A percentile compares a stretch with the other conserved stretches of the same genome.
Conservation (phyloP, 345 rosid genomes). For the Passiflora organensis region DNA sequence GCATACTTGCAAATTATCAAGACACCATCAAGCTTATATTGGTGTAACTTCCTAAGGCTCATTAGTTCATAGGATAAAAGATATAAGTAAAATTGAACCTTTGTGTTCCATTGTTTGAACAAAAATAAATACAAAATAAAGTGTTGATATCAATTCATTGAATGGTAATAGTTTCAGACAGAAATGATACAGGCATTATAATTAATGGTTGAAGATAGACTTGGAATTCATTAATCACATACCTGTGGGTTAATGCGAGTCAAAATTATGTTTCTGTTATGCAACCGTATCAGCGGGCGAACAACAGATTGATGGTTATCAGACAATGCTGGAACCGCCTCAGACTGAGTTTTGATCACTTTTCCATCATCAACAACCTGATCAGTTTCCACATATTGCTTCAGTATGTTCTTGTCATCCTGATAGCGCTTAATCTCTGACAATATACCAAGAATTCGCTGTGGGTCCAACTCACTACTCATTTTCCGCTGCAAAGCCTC, state of each 20-base stretch:
- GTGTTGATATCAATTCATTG: neutral
- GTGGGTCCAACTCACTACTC: conserved; percentile 64
- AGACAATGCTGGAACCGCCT: conserved; percentile 77
- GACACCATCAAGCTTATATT: neutral
- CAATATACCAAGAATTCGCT: conserved; percentile 63
- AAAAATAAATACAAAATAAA: neutral
- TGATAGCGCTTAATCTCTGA: conserved; percentile 88
- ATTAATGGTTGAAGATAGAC: too few species aligned
- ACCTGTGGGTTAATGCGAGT: conserved; percentile 98
- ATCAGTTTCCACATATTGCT: conserved; percentile 89
- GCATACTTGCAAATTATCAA: neutral
- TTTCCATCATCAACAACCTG: conserved; percentile 91
- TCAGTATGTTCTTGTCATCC: conserved; percentile 81
- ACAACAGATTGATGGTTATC: conserved; percentile 65
- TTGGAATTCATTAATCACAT: conserved; percentile 18
- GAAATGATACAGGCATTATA: too few species aligned
- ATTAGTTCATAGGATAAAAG: too few species aligned
- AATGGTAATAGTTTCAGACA: neutral
- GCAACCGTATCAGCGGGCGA: conserved; percentile 85
- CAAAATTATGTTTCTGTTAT: conserved; percentile 79
- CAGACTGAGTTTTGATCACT: conserved; percentile 67
- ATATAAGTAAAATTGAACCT: neutral
- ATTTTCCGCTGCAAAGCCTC: conserved; percentile 74
- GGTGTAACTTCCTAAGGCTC: neutral
- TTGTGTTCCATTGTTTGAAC: neutral